Evolutionary conservation across 2,329 filamentous ascomycete genomes (phyloP), one percentile per base, ranked within the genome.

Genomic region (Akanthomyces lecanii): DNA sequence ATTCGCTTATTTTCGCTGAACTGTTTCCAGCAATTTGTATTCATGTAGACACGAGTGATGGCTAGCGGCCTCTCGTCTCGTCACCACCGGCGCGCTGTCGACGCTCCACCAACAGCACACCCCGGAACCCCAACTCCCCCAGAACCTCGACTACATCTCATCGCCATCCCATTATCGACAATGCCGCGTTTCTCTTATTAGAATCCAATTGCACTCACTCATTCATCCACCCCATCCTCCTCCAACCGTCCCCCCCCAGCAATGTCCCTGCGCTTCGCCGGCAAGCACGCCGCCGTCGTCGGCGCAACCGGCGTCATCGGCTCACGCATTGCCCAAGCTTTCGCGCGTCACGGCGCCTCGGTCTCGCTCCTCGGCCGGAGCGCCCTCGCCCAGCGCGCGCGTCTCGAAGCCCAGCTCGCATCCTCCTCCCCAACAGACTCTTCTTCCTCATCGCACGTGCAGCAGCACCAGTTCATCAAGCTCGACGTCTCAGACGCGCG

Each of bases 261-360:
- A 25, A 70, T 74, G 69, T 63, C 70, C 28, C 70, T 75, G 65
- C 69, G 72, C 57, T 74, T 85, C 62, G 69, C 69, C 48, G 80
- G 81, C 63, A 82, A 82, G 66, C 79, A 78, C 64, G 82, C 79
- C 72, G 78, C 90, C 70, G 79, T 92, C 58, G 89, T 89, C 2
- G 90, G 90, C 54, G 89, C 83, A 23, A 89, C 87, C 50, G 85
- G 88, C 23, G 85, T 87, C 60, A 91, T 92, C 67, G 90, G 90
- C 51, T 78, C 81, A 48, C 84, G 85, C 58, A 89, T 92, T 61
- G 89, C 89, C 11, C 73, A 77, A 44, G 79, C 83, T n/a, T 89
- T 92, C 70, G 84, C 89, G 23, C 70, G 72, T 59, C 81, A 87
- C 64, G 89, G 87, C 38, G 87, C 82, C 45, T 74, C 76, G 30